Conservation (phyloP, 257 asterid species). For the Solanum bulbocastanum region DNA sequence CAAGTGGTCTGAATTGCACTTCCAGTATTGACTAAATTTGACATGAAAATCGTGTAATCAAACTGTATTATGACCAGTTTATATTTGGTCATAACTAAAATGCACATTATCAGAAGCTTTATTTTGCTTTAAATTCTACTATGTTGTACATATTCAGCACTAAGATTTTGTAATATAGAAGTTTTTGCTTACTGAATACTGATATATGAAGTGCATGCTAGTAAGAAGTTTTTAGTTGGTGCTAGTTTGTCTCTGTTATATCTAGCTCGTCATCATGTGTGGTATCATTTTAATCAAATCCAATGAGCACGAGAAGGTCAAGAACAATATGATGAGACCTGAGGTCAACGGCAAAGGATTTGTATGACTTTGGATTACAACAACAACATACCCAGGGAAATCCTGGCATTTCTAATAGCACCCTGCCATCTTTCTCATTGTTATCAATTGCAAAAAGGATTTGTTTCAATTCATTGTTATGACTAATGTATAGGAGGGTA, state of each 20-base stretch:
- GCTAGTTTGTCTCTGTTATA: background rate
- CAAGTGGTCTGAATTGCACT: background rate
- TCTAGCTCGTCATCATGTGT: background rate
- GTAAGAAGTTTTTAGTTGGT: background rate
- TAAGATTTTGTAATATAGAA: background rate
- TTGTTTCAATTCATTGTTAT: background rate
- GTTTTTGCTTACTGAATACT: background rate
- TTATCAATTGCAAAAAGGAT: background rate
- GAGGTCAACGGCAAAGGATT: background rate
- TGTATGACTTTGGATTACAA: background rate
- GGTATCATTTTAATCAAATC: background rate
- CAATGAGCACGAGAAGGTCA: background rate
- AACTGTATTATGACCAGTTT: background rate
- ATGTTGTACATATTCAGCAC: background rate
- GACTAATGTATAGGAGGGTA: background rate
- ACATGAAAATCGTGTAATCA: background rate
- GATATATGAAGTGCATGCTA: background rate
- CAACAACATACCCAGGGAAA: background rate
- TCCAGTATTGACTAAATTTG: background rate
- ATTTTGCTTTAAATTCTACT: background rate
- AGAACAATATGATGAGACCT: background rate
- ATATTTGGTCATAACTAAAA: background rate
- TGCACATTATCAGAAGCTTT: background rate
- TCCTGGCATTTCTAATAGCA: background rate
- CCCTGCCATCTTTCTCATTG: background rate